A percentile compares a stretch with the other conserved stretches of the same genome.
Evolutionary conservation across 1,139 yeast genomes (phyloP).

Genomic region (Taphrina flavorubra): DNA sequence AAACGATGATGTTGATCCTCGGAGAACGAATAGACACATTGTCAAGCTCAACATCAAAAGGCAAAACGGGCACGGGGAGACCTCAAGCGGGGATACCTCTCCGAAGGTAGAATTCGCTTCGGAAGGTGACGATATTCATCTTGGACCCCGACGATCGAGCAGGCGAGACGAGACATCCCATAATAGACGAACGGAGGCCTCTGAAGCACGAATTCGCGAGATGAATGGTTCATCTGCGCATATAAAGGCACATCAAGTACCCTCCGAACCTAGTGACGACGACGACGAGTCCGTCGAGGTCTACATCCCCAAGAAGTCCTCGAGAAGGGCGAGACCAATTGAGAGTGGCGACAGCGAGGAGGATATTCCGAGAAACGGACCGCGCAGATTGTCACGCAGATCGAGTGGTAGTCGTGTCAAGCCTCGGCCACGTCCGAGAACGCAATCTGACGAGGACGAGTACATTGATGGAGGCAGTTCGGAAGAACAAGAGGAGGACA

Average conservation of each 20-base stretch:
- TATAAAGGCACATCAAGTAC: background rate
- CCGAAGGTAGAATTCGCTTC: slow-evolving; percentile 2
- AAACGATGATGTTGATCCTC: background rate
- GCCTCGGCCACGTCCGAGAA: background rate
- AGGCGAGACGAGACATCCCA: background rate
- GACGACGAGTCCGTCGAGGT: slow-evolving; percentile 11
- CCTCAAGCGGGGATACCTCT: background rate
- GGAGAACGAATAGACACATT: background rate
- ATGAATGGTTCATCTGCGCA: no score
- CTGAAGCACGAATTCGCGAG: background rate
- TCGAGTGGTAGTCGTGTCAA: background rate
- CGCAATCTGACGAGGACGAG: slow-evolving; percentile 22
- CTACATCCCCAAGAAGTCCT: slow-evolving; percentile 5
- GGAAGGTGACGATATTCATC: background rate
- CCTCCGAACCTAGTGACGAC: background rate
- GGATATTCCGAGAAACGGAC: background rate
- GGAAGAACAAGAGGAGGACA: slow-evolving; percentile 11
- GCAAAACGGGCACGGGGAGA: background rate
- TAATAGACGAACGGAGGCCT: background rate
- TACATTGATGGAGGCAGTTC: slow-evolving; percentile 5
- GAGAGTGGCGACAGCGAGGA: slow-evolving; percentile 3
- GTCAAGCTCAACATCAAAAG: background rate
- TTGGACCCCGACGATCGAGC: background rate
- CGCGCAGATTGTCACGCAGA: background rate
- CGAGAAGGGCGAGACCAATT: background rate